A percentile compares a stretch with the other conserved stretches of the same genome.
phyloP scores from a whole-genome alignment of 257 asterid species.

The Solanum corneliomulleri region DNA sequence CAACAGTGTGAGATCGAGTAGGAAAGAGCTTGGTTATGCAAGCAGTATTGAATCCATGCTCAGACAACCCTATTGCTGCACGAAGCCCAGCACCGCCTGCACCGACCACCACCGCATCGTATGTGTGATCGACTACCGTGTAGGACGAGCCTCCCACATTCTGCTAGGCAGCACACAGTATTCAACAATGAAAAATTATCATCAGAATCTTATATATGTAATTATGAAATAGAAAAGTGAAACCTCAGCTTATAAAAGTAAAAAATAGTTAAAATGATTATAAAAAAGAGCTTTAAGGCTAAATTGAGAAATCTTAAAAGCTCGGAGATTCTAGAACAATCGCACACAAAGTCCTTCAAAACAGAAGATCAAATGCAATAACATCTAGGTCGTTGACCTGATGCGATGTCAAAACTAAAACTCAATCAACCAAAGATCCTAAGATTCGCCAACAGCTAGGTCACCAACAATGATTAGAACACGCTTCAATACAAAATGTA shows the following conservation, averaged over 20 bases:
- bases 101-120: constrained; percentile 97
- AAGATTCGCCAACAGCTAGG: neutral
- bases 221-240: neutral
- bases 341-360: neutral
- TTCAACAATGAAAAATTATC: neutral
- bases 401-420: neutral
- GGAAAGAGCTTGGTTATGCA: constrained; percentile 97
- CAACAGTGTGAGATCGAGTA: constrained; percentile 97
- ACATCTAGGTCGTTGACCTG: neutral
- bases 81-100: constrained; percentile 99
- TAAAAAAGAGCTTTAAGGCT: neutral
- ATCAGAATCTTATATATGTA: neutral
- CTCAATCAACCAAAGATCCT: neutral
- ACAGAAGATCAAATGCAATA: neutral
- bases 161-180: constrained; percentile 17
- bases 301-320: neutral
- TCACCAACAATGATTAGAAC: neutral
- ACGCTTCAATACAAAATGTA: neutral
- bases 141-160: constrained; percentile 58
- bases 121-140: constrained; percentile 94
- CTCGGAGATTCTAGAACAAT: neutral
- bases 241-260: neutral
- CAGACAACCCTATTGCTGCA: constrained; percentile 96
- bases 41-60: constrained; percentile 98
- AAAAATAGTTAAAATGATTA: neutral